These are phyloP conservation scores for Populus euphratica DNA, from an alignment of 345 rosid species.

Conservation along the genomic window DNA sequence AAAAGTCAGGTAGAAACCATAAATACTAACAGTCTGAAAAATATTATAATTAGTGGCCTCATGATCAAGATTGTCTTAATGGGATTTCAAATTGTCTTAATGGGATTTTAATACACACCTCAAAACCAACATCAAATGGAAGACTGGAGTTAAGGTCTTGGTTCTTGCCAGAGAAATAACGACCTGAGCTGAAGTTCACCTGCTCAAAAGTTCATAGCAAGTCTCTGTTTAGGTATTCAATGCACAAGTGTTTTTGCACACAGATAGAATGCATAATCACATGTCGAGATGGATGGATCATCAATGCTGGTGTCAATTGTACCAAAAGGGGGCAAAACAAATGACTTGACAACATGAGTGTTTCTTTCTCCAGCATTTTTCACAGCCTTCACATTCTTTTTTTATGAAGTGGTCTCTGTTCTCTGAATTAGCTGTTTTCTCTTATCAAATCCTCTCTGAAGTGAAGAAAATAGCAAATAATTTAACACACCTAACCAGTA, in stretches of 20 bases:
- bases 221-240: slow-evolving; percentile 5
- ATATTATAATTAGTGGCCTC: slow-evolving; percentile 5
- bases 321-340: not conserved
- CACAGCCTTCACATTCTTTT: not conserved
- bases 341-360: not conserved
- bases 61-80: slow-evolving; percentile 8
- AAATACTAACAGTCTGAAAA: not conserved
- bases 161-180: slow-evolving; percentile 59
- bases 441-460: not conserved
- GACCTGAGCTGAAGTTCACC: slow-evolving; percentile 98
- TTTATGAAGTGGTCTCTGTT: too few relatives aligned
- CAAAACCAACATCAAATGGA: slow-evolving; percentile 97
- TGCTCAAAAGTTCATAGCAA: slow-evolving; percentile 23
- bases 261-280: not conserved
- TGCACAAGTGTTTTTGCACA: not conserved
- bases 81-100: not conserved
- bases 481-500: too few relatives aligned
- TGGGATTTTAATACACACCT: slow-evolving; percentile 38
- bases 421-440: not conserved
- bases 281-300: not conserved
- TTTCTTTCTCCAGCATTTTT: not conserved
- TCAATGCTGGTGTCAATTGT: not conserved
- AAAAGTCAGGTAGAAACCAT: not conserved
- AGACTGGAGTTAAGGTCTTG: slow-evolving; percentile 47
- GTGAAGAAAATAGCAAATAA: not conserved